phyloP scores from a whole-genome alignment of 2,329 filamentous ascomycete species.

The Chaetomiaceae sp. region DNA sequence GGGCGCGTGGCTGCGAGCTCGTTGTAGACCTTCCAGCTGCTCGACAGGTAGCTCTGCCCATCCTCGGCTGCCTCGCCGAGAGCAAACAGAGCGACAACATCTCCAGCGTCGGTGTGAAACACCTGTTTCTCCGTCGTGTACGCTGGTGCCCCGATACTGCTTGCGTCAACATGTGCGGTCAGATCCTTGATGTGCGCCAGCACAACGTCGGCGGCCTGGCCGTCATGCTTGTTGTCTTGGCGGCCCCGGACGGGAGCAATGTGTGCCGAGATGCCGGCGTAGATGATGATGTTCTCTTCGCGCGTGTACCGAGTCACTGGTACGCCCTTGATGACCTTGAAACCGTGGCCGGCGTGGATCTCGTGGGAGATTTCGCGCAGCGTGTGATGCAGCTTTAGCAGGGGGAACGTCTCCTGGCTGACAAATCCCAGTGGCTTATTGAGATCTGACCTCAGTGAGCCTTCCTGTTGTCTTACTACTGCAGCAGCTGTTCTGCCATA shows the following conservation, averaged over 20 bases:
- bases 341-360: slow-evolving; percentile 52
- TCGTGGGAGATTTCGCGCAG: slow-evolving; percentile 48
- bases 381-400: slow-evolving; percentile 43
- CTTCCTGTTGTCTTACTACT: neutral
- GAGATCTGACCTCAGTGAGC: neutral
- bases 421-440: neutral
- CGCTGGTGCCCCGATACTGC: slow-evolving; percentile 49
- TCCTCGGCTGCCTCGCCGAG: slow-evolving; percentile 48
- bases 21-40: slow-evolving; percentile 56
- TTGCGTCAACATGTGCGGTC: slow-evolving; percentile 29
- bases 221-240: slow-evolving; percentile 43
- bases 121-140: slow-evolving; percentile 57
- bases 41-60: slow-evolving; percentile 52
- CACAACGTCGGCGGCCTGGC: slow-evolving; percentile 45
- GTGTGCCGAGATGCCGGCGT: slow-evolving; percentile 53
- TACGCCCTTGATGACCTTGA: slow-evolving; percentile 55
- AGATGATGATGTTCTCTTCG: slow-evolving; percentile 54
- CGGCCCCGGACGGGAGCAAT: slow-evolving; percentile 48
- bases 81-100: slow-evolving; percentile 53
- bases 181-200: slow-evolving; percentile 60
- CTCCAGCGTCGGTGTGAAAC: slow-evolving; percentile 56
- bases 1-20: slow-evolving; percentile 52
- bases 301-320: slow-evolving; percentile 45
- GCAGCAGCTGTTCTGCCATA: neutral
- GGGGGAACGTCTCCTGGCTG: slow-evolving; percentile 46